Base-by-base conservation (phyloP, 495 filamentous ascomycete species). In the Penicillium argentinense region DNA sequence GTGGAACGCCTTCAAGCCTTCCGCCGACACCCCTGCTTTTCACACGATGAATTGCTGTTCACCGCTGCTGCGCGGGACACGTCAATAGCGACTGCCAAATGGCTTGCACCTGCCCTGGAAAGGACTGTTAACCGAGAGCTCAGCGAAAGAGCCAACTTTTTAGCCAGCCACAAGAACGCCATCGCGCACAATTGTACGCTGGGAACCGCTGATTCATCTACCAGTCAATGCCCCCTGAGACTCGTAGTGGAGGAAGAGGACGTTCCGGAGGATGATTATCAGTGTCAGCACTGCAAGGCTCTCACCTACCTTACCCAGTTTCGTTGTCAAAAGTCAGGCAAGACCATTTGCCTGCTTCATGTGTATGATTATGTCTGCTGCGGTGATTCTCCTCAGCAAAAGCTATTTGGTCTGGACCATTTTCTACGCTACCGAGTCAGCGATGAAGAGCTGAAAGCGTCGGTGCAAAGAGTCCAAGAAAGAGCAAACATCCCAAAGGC, bases 31-130 rank as follows among this genome's bases (percentile, higher is more conserved):
- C 91, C 93, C 0, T 96, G 92, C 63, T 98, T 98, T 64, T 97
- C 93, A 3, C 93, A 98, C 47, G 93, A 98, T 63, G 93, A 97
- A 64, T 68, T 98, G n/a, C 73, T 98, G 5, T 83, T 95, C 62
- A 95, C 93, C 2, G 93, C 91, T 7, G 86, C 87, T 17, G 77
- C 77, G 27, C 77, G 85, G 28, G 88, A 93, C 51, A 76, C 86
- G 26, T 87, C 87, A 0, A 97, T 98, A 43, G 86, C 91, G 52
- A 97, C 91, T 13, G 90, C 93, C 2, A 95, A 91, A 66, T 98
- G 93, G 86, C 76, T 98, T 28, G 87, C 86, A 2, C 92, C 92
- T 2, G 93, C 93, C 13, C 71, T 98, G 28, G 83, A 86, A 37
- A 80, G 85, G 46, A 84, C 93, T 55, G 78, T 77, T 52, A 77